Conservation (phyloP, 345 rosid species). For the Leavenworthia alabamica region DNA sequence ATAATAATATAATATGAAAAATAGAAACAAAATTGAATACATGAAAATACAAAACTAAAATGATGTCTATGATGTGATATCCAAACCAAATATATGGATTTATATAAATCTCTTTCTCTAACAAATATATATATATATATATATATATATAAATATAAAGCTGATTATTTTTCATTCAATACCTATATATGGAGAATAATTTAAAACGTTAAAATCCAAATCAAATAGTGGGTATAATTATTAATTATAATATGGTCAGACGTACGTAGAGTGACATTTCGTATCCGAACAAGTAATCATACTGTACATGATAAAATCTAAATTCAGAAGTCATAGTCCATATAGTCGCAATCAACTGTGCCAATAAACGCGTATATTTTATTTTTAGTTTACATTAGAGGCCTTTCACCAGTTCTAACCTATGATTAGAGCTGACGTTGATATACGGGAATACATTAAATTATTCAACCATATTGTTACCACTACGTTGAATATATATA, state of each 20-base stretch:
- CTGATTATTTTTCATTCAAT: no score
- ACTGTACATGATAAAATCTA: background rate
- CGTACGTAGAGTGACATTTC: background rate
- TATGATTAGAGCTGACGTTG: background rate
- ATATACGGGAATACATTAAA: background rate
- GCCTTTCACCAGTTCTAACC: background rate
- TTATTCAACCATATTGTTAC: background rate
- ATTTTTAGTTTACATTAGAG: background rate
- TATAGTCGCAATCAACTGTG: background rate
- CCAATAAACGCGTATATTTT: background rate
- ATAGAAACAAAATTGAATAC: no score
- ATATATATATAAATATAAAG: no score
- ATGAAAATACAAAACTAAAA: no score
- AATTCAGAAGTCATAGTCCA: background rate
- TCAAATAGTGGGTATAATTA: no score
- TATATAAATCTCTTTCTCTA: no score
- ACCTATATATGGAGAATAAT: no score
- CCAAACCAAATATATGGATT: no score
- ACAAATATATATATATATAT: no score
- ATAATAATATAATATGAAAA: no score
- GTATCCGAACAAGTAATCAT: background rate
- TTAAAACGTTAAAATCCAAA: no score
- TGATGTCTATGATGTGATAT: no score
- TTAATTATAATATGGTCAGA: background rate
- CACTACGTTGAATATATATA: conserved; percentile 4